Conservation (phyloP, 805 yeast genomes). For the Lachancea fermentati region DNA sequence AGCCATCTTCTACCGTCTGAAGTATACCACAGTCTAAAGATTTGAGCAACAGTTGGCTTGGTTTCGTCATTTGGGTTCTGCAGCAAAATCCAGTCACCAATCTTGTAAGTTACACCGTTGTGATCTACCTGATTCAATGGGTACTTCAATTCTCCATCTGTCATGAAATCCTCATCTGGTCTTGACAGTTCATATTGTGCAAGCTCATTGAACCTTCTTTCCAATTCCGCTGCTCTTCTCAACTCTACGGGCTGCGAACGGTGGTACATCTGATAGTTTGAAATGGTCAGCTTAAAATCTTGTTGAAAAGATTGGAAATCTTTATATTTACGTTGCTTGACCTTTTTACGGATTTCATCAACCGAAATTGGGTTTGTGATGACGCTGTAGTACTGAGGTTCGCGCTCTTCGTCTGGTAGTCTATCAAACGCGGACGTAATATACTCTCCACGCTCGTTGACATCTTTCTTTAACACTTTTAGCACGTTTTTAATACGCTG, state of each 20-base stretch:
- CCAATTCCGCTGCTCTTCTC: conserved; percentile 58
- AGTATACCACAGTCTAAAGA: conserved; percentile 86
- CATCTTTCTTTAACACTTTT: conserved; percentile 72
- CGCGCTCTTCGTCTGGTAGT: conserved; percentile 61
- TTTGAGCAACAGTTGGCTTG: conserved; percentile 90
- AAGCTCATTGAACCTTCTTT: conserved; percentile 50
- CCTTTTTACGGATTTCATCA: conserved; percentile 71
- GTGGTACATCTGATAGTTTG: conserved; percentile 64
- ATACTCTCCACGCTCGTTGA: conserved; percentile 44
- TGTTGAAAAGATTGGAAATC: conserved; percentile 69
- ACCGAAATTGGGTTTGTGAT: conserved; percentile 59
- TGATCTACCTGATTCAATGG: conserved; percentile 77
- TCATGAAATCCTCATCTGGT: conserved; percentile 73
- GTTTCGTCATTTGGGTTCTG: conserved; percentile 81
- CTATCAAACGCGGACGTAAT: conserved; percentile 68
- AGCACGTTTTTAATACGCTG: conserved; percentile 84
- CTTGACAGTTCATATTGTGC: conserved; percentile 66
- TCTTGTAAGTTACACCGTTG: conserved; percentile 65
- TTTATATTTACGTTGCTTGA: conserved; percentile 77
- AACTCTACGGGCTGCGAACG: conserved; percentile 52
- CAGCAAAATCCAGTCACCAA: conserved; percentile 94
- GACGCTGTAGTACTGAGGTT: conserved; percentile 41
- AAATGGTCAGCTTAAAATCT: conserved; percentile 71
- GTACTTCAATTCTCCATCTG: conserved; percentile 56
- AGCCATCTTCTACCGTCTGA: conserved; percentile 78